phyloP scores from a whole-genome alignment of 2,329 filamentous ascomycete genomes.

The Nemania diffusa region DNA sequence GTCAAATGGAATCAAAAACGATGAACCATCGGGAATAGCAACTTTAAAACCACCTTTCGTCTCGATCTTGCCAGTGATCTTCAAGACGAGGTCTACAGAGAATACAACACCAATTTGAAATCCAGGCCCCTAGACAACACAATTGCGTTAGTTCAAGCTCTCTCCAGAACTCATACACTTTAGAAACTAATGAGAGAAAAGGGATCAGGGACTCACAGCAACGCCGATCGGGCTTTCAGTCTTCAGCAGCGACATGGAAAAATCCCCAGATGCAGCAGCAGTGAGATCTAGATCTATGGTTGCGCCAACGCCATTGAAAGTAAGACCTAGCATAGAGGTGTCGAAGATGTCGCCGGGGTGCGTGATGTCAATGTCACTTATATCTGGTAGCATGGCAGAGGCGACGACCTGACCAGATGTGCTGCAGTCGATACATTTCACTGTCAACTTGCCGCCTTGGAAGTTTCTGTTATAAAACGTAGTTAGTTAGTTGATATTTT shows the following conservation, averaged over 20 bases:
- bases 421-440: constrained; percentile 42
- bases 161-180: neutral
- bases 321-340: constrained; percentile 39
- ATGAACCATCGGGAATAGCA: constrained; percentile 41
- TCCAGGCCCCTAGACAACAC: constrained; percentile 37
- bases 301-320: constrained; percentile 45
- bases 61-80: constrained; percentile 39
- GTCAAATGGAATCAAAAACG: constrained; percentile 43
- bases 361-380: constrained; percentile 42
- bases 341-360: constrained; percentile 42
- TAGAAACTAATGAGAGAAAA: neutral
- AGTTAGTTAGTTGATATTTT: neutral
- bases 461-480: constrained; percentile 20
- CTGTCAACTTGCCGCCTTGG: constrained; percentile 33
- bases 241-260: constrained; percentile 40
- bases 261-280: constrained; percentile 33
- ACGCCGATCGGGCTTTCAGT: constrained; percentile 43
- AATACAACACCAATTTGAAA: constrained; percentile 44
- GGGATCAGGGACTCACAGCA: constrained; percentile 35
- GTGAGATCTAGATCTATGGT: constrained; percentile 40
- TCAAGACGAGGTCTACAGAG: constrained; percentile 42
- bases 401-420: constrained; percentile 41
- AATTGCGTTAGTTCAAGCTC: neutral
- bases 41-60: constrained; percentile 43
- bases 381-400: constrained; percentile 42